Evolutionary conservation across 208 protist species (phyloP).

Genomic region (Acanthamoeba triangularis): DNA sequence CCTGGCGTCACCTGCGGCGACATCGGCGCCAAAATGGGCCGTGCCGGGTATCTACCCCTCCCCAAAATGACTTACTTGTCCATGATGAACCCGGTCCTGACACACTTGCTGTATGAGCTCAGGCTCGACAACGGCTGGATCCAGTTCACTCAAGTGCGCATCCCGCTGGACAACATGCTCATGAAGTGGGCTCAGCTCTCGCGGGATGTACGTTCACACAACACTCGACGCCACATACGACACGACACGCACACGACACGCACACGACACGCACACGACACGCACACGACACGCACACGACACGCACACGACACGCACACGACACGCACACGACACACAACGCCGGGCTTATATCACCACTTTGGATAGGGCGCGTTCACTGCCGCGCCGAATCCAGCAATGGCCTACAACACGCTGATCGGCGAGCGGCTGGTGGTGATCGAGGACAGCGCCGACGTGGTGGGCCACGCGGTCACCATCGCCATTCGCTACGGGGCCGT

Average conservation of each 20-base stretch:
- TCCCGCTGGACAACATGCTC: conserved; percentile 82
- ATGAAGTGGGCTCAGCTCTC: conserved; percentile 75
- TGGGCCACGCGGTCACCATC: conserved; percentile 74
- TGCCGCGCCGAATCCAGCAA: neutral
- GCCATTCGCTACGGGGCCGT: conserved; percentile 81
- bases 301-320: too few species aligned
- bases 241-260: too few species aligned
- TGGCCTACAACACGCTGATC: conserved; percentile 61
- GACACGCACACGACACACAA: too few species aligned
- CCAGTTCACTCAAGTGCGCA: conserved; percentile 81
- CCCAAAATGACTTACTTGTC: too few species aligned
- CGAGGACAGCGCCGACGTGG: neutral
- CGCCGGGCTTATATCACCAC: too few species aligned
- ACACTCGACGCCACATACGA: too few species aligned
- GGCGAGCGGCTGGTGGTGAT: conserved; percentile 32
- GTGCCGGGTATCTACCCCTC: neutral
- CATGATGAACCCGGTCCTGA: neutral
- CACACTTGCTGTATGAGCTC: neutral
- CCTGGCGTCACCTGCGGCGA: conserved; percentile 82
- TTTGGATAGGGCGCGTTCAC: neutral
- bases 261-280: too few species aligned
- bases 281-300: too few species aligned
- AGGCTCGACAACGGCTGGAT: conserved; percentile 88
- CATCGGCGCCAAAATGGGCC: conserved; percentile 84
- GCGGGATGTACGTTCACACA: conserved; percentile 42